A percentile compares a stretch with the other conserved stretches of the same genome.
Conservation (phyloP, 495 filamentous ascomycete genomes). For the Jackrogersella minutella region DNA sequence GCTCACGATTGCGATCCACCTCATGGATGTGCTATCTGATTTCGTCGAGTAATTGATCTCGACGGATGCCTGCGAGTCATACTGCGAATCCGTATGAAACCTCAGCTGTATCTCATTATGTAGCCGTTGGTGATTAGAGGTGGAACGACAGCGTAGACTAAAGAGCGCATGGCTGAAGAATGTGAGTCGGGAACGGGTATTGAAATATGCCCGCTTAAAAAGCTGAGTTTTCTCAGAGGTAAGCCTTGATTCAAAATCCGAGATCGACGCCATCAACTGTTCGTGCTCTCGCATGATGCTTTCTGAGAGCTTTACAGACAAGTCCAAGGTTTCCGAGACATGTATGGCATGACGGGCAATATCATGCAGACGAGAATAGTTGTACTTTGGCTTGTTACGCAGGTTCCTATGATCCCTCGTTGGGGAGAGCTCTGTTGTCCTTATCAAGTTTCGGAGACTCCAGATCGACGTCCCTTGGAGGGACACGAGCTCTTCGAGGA, state of each 20-base stretch:
- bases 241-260: not conserved
- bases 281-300: not conserved
- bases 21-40: not conserved
- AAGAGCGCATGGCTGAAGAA: not conserved
- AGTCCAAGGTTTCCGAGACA: not conserved
- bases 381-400: not conserved
- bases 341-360: slow-evolving; percentile 1
- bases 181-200: not conserved
- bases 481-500: not conserved
- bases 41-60: not conserved
- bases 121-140: not conserved
- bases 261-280: not conserved
- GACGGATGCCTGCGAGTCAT: not conserved
- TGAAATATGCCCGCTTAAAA: not conserved
- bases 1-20: slow-evolving; percentile 3
- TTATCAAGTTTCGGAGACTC: not conserved
- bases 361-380: not conserved
- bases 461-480: not conserved
- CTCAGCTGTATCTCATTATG: slow-evolving; percentile 3
- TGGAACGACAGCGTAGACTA: not conserved
- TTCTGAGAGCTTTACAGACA: not conserved
- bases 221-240: not conserved
- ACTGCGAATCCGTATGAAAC: not conserved
- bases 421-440: not conserved
- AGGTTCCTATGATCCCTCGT: not conserved